phyloP scores from a whole-genome alignment of 2,329 filamentous ascomycete species.

The Davidsoniella australis region DNA sequence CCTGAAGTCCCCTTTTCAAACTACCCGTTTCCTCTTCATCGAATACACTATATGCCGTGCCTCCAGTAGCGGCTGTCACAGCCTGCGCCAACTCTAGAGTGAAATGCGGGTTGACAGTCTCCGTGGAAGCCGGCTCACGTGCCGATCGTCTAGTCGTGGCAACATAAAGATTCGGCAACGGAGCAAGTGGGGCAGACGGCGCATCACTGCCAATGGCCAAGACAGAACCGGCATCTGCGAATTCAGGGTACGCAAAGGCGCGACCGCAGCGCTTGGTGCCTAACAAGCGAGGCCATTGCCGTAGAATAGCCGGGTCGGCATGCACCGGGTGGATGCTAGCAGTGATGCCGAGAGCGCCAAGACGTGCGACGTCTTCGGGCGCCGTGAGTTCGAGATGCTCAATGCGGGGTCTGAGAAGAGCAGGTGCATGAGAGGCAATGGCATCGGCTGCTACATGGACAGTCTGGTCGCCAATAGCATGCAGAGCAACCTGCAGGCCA shows the following conservation, averaged over 20 bases:
- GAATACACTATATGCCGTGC: slow-evolving; percentile 41
- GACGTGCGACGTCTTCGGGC: slow-evolving; percentile 34
- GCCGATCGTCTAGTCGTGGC: slow-evolving; percentile 40
- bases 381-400: slow-evolving; percentile 47
- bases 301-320: slow-evolving; percentile 41
- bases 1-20: slow-evolving; percentile 33
- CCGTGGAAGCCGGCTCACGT: slow-evolving; percentile 26
- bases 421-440: slow-evolving; percentile 26
- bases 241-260: slow-evolving; percentile 47
- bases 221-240: slow-evolving; percentile 34
- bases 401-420: slow-evolving; percentile 39
- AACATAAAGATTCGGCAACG: slow-evolving; percentile 40
- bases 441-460: slow-evolving; percentile 39
- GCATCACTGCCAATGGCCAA: slow-evolving; percentile 42
- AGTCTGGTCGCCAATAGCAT: slow-evolving; percentile 47
- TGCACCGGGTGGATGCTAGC: slow-evolving; percentile 42
- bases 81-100: slow-evolving; percentile 35
- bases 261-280: slow-evolving; percentile 35
- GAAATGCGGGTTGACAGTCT: slow-evolving; percentile 34
- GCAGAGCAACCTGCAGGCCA: slow-evolving; percentile 43
- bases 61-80: slow-evolving; percentile 34
- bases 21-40: slow-evolving; percentile 36
- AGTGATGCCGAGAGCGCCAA: slow-evolving; percentile 42
- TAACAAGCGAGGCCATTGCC: slow-evolving; percentile 42
- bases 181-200: slow-evolving; percentile 38